A percentile compares a stretch with the other conserved stretches of the same genome.
Conservation (phyloP, 2,329 filamentous ascomycete genomes). For the Diaporthe citri region DNA sequence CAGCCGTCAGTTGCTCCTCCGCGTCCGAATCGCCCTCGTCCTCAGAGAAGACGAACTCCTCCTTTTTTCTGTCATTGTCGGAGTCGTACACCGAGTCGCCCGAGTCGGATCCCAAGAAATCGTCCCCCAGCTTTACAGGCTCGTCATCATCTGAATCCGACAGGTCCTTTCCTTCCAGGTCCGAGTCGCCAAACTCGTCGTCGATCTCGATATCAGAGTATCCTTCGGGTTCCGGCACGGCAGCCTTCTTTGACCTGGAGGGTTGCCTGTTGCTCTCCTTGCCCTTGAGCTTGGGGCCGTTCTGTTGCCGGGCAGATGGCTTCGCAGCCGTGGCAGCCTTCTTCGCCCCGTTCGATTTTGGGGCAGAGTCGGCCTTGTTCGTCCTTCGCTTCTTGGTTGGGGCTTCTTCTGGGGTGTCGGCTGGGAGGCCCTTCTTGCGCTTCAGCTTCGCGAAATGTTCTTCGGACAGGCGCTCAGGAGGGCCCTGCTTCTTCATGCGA, state of each 20-base stretch:
- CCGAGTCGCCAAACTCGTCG: slow-evolving; percentile 55
- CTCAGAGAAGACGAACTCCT: slow-evolving; percentile 88
- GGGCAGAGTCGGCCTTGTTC: slow-evolving; percentile 49
- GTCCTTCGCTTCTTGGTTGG: slow-evolving; percentile 71
- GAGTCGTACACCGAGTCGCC: slow-evolving; percentile 78
- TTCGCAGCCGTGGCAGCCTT: slow-evolving; percentile 46
- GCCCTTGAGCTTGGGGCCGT: slow-evolving; percentile 50
- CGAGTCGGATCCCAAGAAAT: slow-evolving; percentile 70
- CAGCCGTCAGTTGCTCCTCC: slow-evolving; percentile 91
- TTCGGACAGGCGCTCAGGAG: slow-evolving; percentile 86
- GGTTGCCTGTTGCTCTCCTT: slow-evolving; percentile 51
- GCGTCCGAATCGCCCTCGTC: slow-evolving; percentile 91
- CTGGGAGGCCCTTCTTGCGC: slow-evolving; percentile 82
- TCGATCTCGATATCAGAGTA: slow-evolving; percentile 59
- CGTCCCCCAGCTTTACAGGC: slow-evolving; percentile 61
- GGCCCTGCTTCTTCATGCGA: slow-evolving; percentile 96
- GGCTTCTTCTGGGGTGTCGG: slow-evolving; percentile 67
- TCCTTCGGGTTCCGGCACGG: slow-evolving; percentile 57
- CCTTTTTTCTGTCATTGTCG: slow-evolving; percentile 70
- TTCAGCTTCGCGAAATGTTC: slow-evolving; percentile 83
- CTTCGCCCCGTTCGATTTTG: slow-evolving; percentile 50
- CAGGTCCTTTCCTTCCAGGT: slow-evolving; percentile 59
- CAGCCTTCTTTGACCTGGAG: slow-evolving; percentile 53
- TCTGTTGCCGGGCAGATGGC: slow-evolving; percentile 50
- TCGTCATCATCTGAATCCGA: slow-evolving; percentile 57